These are phyloP conservation scores for Closterium sp. DNA, from an alignment of 139 green algal species.

Conservation along the genomic window DNA sequence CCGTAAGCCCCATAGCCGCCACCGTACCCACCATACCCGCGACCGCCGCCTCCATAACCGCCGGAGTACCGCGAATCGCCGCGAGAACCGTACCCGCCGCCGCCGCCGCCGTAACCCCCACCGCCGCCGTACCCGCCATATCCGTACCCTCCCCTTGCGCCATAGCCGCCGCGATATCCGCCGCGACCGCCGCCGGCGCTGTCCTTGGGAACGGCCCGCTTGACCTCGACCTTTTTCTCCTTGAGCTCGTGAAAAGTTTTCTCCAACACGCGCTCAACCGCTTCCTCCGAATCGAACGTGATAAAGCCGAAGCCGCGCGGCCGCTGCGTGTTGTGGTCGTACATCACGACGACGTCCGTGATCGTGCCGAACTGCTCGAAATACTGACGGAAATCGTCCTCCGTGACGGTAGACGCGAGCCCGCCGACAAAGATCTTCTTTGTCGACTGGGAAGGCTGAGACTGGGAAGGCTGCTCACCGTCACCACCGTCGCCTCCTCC, in stretches of 20 bases:
- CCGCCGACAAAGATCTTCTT: constrained; percentile 95
- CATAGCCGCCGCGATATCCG: neutral
- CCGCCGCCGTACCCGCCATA: constrained; percentile 14
- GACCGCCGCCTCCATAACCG: too few species aligned
- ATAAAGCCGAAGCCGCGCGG: constrained; percentile 94
- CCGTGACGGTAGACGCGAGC: constrained; percentile 80
- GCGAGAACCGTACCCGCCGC: constrained; percentile 1
- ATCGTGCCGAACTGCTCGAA: constrained; percentile 80
- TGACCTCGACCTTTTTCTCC: constrained; percentile 71
- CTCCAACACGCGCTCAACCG: constrained; percentile 73
- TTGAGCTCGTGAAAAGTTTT: constrained; percentile 80
- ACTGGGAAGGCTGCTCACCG: neutral
- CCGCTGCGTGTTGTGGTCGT: constrained; percentile 87
- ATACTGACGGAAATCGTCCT: constrained; percentile 65
- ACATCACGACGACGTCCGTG: constrained; percentile 87
- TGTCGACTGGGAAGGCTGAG: constrained; percentile 46
- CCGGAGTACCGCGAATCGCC: too few species aligned
- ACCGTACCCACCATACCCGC: too few species aligned
- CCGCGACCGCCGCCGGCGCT: neutral
- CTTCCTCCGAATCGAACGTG: constrained; percentile 81
- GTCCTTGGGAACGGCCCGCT: constrained; percentile 25
- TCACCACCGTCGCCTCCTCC: too few species aligned
- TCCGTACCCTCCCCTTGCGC: neutral
- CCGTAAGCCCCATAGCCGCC: neutral
- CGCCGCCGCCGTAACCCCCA: constrained; percentile 9